A percentile compares a stretch with the other conserved stretches of the same genome.
Conservation (phyloP, 352 stramenopile genomes). For the Blastocystis sp. region DNA sequence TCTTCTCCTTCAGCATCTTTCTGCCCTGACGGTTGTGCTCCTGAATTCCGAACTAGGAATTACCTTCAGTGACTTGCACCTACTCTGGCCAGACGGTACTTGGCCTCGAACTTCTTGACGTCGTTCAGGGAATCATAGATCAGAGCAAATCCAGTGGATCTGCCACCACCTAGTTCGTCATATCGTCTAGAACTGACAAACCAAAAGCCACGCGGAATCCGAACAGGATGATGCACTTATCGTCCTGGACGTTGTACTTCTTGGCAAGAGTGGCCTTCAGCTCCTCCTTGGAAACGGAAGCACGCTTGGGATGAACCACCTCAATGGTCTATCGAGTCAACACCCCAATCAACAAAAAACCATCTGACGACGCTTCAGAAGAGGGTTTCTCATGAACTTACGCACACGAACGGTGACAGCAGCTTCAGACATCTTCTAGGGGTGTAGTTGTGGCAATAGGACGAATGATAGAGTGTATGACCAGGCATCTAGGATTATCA, state of each 20-base stretch:
- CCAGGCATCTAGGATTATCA: background rate
- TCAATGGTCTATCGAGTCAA: background rate
- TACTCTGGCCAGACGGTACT: slow-evolving; percentile 54
- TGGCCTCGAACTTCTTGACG: slow-evolving; percentile 49
- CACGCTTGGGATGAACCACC: background rate
- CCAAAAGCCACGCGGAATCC: slow-evolving; percentile 53
- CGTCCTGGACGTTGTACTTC: slow-evolving; percentile 55
- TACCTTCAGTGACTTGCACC: background rate
- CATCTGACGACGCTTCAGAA: slow-evolving; percentile 46
- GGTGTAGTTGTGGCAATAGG: slow-evolving; percentile 44
- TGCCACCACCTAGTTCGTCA: slow-evolving; percentile 1
- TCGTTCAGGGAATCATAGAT: slow-evolving; percentile 49
- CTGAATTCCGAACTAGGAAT: slow-evolving; percentile 34
- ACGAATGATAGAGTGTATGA: background rate
- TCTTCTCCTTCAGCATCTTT: slow-evolving; percentile 56
- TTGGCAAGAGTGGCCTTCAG: slow-evolving; percentile 57
- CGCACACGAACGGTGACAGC: slow-evolving; percentile 47
- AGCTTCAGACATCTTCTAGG: slow-evolving; percentile 41
- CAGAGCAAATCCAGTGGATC: slow-evolving; percentile 37
- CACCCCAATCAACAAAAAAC: background rate
- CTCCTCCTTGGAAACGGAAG: slow-evolving; percentile 55
- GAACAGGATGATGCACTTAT: slow-evolving; percentile 53
- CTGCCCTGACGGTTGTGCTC: slow-evolving; percentile 2
- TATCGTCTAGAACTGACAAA: background rate
- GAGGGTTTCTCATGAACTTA: slow-evolving; percentile 55